Conservation (phyloP, 495 filamentous ascomycete genomes). For the Jackrogersella multiformis region DNA sequence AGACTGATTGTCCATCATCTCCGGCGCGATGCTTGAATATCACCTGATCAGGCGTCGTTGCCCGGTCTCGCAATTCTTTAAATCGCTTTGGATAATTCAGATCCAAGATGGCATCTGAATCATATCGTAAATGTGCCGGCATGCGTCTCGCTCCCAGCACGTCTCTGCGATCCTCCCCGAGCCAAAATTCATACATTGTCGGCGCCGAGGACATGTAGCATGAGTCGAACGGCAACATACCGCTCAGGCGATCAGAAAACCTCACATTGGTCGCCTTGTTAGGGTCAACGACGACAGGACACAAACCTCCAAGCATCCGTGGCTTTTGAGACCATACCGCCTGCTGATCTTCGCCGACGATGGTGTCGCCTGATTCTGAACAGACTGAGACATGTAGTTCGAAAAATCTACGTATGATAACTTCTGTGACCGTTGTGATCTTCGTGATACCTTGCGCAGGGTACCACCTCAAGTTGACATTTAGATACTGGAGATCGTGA, state of each 20-base stretch:
- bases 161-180: constrained; percentile 56
- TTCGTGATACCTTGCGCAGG: constrained; percentile 48
- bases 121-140: constrained; percentile 50
- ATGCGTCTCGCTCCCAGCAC: constrained; percentile 54
- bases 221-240: constrained; percentile 54
- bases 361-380: constrained; percentile 20
- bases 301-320: constrained; percentile 34
- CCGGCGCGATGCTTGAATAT: constrained; percentile 35
- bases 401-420: constrained; percentile 40
- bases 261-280: not conserved
- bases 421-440: constrained; percentile 39
- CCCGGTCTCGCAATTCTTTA: constrained; percentile 15
- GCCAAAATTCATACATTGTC: constrained; percentile 47
- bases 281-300: constrained; percentile 30
- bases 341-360: constrained; percentile 33
- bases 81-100: constrained; percentile 23
- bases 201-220: constrained; percentile 56
- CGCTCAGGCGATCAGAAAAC: constrained; percentile 48
- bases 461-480: constrained; percentile 48
- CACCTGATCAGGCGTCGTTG: constrained; percentile 42
- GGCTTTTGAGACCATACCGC: constrained; percentile 41
- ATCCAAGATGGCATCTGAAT: constrained; percentile 4
- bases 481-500: constrained; percentile 48
- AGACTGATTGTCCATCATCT: not conserved
- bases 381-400: constrained; percentile 54